Base-by-base conservation (phyloP, 2,329 filamentous ascomycete genomes). In the Exophiala sp. region DNA sequence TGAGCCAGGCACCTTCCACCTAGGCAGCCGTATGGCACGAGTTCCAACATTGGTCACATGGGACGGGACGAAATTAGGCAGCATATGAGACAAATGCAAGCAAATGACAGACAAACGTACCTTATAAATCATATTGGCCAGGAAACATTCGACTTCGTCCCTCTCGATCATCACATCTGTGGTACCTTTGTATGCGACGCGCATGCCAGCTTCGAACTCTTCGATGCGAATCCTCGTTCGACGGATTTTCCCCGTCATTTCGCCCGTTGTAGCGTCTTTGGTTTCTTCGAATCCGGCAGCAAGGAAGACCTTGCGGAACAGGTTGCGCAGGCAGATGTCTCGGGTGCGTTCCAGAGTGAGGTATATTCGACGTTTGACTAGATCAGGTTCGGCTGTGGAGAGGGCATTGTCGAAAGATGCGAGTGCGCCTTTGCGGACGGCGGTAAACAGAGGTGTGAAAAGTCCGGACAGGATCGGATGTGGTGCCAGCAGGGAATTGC, bases 121-220 rank as follows among this genome's bases (percentile, higher is more conserved):
- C 84, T 97, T 99, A 78, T 97, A 99, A 58, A 99, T 96, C 82
- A 96, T 89, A 69, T 96, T 97, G 24, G 94, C 90, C 65, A 99
- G 69, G 64, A 96, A 75, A 70, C 94, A 99, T 71, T 99, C 95
- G 3, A 97, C 91, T 71, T 99, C 94, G 67, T 99, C 95, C 32
- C 82, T 79, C 64, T 96, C 94, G 33, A 95, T 77, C 33, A 78
- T 73, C 66, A 88, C 72, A 65, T 74, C 78, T 61, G 74, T 73
- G 16, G 50, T 50, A 14, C 58, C 55, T 51, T 79, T 77, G 61
- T 82, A 85, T 48, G 84, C 86, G 64, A 96, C 79, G 66, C 85
- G 85, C 55, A 97, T 82, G 6, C 90, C 95, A 5, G 90, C 88
- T 20, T 83, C 84, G 65, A 99, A 97, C 63, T 97, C 89, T 10